These are phyloP conservation scores for Fusarium graminum DNA, from an alignment of 2,329 filamentous ascomycete genomes.

Conservation along the genomic window DNA sequence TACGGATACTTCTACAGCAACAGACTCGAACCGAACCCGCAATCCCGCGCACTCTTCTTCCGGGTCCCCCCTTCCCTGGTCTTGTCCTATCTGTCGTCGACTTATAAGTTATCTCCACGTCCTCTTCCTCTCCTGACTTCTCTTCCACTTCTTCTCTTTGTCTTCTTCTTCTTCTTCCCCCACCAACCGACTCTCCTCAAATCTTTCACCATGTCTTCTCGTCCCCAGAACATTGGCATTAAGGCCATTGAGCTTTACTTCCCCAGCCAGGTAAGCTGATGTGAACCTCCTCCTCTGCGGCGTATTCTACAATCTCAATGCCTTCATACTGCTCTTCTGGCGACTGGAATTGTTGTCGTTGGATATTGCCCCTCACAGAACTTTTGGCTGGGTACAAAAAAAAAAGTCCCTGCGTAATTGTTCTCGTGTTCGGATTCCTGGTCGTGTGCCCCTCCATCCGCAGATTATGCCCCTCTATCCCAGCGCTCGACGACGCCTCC, in stretches of 20 bases:
- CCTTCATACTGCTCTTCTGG: conserved; percentile 22
- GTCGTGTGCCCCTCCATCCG: conserved; percentile 48
- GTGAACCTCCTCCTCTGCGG: conserved; percentile 16
- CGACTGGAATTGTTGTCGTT: conserved; percentile 27
- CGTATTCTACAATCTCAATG: conserved; percentile 21
- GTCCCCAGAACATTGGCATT: conserved; percentile 90
- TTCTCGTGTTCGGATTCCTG: conserved; percentile 33
- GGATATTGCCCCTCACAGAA: conserved; percentile 42
- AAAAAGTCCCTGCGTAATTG: conserved; percentile 42
- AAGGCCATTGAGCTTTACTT: conserved; percentile 94
- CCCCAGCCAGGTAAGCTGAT: conserved; percentile 78
- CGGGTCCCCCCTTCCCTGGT: conserved; percentile 32
- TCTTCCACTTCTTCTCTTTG: conserved; percentile 33
- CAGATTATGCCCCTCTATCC: conserved; percentile 44
- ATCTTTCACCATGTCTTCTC: conserved; percentile 72
- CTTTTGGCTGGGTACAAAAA: conserved; percentile 34
- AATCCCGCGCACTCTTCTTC: conserved; percentile 44
- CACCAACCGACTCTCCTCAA: conserved; percentile 28
- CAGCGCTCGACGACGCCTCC: conserved; percentile 27
- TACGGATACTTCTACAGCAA: conserved; percentile 4
- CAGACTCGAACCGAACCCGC: conserved; percentile 31
- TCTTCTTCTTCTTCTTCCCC: conserved; percentile 24
- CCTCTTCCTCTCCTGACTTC: conserved; percentile 34
- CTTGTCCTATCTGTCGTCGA: conserved; percentile 15
- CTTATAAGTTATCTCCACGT: conserved; percentile 38